Evolutionary conservation across 305 asterid genomes (phyloP).

Genomic region (Fraxinus latifolia): DNA sequence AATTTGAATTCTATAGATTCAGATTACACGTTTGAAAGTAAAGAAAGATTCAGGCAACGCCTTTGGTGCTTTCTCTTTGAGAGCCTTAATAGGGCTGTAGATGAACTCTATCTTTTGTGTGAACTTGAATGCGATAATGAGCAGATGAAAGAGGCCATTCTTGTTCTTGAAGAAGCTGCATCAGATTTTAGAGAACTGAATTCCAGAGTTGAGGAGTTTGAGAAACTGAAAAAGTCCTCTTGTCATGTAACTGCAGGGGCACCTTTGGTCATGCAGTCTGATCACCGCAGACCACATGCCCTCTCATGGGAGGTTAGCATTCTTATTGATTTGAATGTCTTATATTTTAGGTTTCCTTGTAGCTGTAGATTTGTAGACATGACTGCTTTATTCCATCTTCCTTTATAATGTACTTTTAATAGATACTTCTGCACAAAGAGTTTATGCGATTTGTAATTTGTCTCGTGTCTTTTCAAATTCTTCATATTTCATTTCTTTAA

Average conservation of each 20-base stretch:
- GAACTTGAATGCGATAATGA: conserved; percentile 93
- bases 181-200: conserved; percentile 82
- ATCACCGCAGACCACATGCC: conserved; percentile 99
- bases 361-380: conserved; percentile 1
- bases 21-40: conserved; percentile 61
- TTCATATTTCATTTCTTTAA: conserved; percentile 1
- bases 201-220: conserved; percentile 85
- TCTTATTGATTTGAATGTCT: conserved; percentile 25
- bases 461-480: conserved; percentile 4
- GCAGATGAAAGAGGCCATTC: conserved; percentile 90
- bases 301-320: conserved; percentile 98
- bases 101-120: conserved; percentile 96
- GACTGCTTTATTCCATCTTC: background rate
- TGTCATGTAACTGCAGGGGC: conserved; percentile 59
- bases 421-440: background rate
- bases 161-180: conserved; percentile 99
- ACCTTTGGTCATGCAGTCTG: conserved; percentile 62
- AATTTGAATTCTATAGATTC: conserved; percentile 37
- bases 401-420: conserved; percentile 18
- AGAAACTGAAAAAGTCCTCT: conserved; percentile 63
- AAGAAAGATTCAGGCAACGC: conserved; percentile 96
- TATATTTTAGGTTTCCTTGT: conserved; percentile 9
- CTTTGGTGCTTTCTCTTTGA: conserved; percentile 99
- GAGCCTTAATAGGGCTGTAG: conserved; percentile 91
- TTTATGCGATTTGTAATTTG: conserved; percentile 3